Evolutionary conservation across 176 grass and related monocot genomes (phyloP), one percentile per base, ranked within the genome.

Genomic region (Carex scoparia): DNA sequence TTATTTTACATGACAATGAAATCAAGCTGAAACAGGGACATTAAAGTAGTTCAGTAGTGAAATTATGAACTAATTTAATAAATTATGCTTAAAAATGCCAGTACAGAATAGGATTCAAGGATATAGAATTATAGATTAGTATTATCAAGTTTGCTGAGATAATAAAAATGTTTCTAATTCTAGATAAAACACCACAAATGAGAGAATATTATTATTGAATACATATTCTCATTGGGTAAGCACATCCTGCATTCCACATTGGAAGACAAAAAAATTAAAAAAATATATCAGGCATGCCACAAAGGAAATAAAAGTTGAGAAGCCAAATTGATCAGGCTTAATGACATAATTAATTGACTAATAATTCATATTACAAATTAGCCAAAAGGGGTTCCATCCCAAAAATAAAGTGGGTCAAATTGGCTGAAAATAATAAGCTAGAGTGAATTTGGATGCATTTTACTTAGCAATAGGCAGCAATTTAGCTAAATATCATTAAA

Each of bases 21-120:
- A 76, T 77, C 14, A 87, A 66, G 48, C 32, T 83, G 62, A 69
- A 83, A 55, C 32, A 54, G 28, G 40, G 46, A 32, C 68, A 53
- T 9, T 31, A 69, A 40, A 40, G 38, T 14, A 69, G 61, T 81
- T 46, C 3, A 64, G 79, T 14, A 7, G 31, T 16, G 48, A 65
- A 15, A 81, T 42, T 62, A 2, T 62, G 16, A 23, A 81, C 19
- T 59, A 79, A 57, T 35, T 79, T 60, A 59, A 8, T 81, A 66
- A 83, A 68, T 56, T 32, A 32, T 56, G 48, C 30, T 7, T 55
- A 6, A 51, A 49, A 27, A 30, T 83, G 15, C n/a, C 16, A 14
- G 46, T 57, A 63, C 33, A 63, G 33, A 37, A 4, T 64, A 61
- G 4, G 16, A 12, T 0, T 38, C 33, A 27, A 49, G 11, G 38